Evolutionary conservation across 2,329 filamentous ascomycete genomes (phyloP).

Genomic region (Cephalotrichum gorgonifer): DNA sequence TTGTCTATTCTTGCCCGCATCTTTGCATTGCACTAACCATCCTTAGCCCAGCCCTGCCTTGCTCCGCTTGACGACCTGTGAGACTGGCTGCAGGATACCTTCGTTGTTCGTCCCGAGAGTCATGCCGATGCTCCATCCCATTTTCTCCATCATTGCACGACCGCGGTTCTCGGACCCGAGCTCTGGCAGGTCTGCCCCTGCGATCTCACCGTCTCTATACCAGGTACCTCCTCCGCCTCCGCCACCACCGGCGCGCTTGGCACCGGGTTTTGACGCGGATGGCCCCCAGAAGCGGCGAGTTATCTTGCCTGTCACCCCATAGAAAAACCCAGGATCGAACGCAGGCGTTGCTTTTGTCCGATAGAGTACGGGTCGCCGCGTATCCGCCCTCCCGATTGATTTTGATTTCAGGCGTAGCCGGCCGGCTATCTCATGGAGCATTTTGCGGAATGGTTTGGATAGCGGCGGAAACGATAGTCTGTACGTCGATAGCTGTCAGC

Average conservation of each 20-base stretch:
- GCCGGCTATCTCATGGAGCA: slow-evolving; percentile 69
- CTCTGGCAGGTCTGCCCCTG: slow-evolving; percentile 77
- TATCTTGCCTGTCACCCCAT: neutral
- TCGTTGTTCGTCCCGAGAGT: slow-evolving; percentile 75
- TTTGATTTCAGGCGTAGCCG: slow-evolving; percentile 73
- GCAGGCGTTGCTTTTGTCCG: slow-evolving; percentile 58
- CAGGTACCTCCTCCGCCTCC: neutral
- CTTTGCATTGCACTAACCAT: neutral
- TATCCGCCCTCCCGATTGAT: slow-evolving; percentile 63
- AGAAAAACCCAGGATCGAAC: slow-evolving; percentile 29
- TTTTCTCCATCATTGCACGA: slow-evolving; percentile 82
- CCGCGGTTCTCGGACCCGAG: slow-evolving; percentile 76
- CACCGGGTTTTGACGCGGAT: neutral
- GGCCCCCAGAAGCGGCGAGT: neutral
- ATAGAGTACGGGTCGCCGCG: slow-evolving; percentile 66
- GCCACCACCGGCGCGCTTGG: neutral
- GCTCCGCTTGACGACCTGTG: slow-evolving; percentile 75
- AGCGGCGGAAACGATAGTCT: slow-evolving; percentile 75
- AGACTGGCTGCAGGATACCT: slow-evolving; percentile 77
- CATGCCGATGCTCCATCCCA: slow-evolving; percentile 89
- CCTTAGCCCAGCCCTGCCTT: slow-evolving; percentile 67
- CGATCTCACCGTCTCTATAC: slow-evolving; percentile 66
- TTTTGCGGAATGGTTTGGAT: slow-evolving; percentile 65
- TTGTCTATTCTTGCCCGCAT: slow-evolving; percentile 2
- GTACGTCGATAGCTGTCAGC: neutral